A percentile compares a stretch with the other conserved stretches of the same genome.
These are phyloP conservation scores for Rhizoclosmatium globosum DNA, from an alignment of 192 early-diverging fungal species.

Conservation along the genomic window DNA sequence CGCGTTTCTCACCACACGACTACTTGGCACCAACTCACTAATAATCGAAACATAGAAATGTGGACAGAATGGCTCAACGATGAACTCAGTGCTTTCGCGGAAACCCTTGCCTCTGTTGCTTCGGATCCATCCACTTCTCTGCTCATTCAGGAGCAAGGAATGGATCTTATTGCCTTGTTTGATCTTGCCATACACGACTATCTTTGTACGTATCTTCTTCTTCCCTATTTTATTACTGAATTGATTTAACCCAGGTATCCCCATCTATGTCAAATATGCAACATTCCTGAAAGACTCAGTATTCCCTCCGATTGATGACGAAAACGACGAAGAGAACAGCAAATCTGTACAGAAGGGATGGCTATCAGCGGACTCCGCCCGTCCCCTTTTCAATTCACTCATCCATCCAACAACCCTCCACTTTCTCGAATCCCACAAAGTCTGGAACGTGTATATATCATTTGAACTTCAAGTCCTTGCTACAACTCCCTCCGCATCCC, in stretches of 20 bases:
- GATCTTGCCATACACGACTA: slow-evolving; percentile 69
- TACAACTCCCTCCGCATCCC: neutral
- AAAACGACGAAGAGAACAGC: slow-evolving; percentile 44
- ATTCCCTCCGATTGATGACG: slow-evolving; percentile 22
- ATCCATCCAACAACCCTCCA: slow-evolving; percentile 59
- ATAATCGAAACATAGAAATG: slow-evolving; percentile 53
- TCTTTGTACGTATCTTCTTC: slow-evolving; percentile 61
- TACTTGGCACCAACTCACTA: too few species aligned
- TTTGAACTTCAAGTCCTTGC: slow-evolving; percentile 67
- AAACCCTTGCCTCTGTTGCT: neutral
- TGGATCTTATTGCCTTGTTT: slow-evolving; percentile 61
- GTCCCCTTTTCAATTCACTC: slow-evolving; percentile 54
- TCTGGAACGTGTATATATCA: slow-evolving; percentile 67
- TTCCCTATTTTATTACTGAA: neutral
- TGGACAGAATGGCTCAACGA: slow-evolving; percentile 82
- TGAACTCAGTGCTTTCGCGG: slow-evolving; percentile 43
- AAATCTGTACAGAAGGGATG: slow-evolving; percentile 28
- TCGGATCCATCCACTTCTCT: neutral
- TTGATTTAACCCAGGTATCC: slow-evolving; percentile 59
- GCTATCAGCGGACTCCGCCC: slow-evolving; percentile 51
- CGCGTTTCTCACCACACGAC: too few species aligned
- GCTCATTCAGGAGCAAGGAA: slow-evolving; percentile 51
- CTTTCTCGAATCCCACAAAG: slow-evolving; percentile 64
- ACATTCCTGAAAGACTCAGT: slow-evolving; percentile 58
- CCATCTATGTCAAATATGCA: slow-evolving; percentile 70